A percentile compares a stretch with the other conserved stretches of the same genome.
These are phyloP conservation scores for Plasmodium malariae DNA, from an alignment of 169 alveolate genomes.

Conservation along the genomic window DNA sequence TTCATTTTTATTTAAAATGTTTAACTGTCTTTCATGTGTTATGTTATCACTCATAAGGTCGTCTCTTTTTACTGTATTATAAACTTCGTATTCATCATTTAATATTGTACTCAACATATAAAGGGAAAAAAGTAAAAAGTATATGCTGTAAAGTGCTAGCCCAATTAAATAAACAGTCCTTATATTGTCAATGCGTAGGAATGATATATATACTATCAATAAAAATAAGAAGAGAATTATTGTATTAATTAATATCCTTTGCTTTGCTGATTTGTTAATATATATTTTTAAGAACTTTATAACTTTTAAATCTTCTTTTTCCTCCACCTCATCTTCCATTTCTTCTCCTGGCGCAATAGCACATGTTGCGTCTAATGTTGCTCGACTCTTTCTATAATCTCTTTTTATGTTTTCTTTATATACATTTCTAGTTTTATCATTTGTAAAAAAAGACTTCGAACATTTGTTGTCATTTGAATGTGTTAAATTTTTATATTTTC, in stretches of 20 bases:
- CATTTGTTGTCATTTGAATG: not conserved
- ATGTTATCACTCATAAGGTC: not conserved
- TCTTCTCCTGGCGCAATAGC: not conserved
- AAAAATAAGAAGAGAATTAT: conserved; percentile 3
- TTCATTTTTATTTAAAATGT: not conserved
- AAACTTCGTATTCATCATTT: conserved; percentile 21
- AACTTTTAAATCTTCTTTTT: conserved; percentile 9
- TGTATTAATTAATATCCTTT: conserved; percentile 20
- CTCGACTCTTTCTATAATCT: not conserved
- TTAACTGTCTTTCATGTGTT: not conserved
- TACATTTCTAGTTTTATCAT: not conserved
- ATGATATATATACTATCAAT: conserved; percentile 18
- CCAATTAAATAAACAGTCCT: conserved; percentile 30
- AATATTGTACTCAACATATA: conserved; percentile 50
- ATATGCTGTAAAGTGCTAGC: conserved; percentile 29
- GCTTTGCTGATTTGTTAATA: conserved; percentile 11
- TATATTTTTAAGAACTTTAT: conserved; percentile 13
- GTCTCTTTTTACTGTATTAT: conserved; percentile 1
- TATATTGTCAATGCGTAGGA: conserved; percentile 10
- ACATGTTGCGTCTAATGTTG: too few species aligned
- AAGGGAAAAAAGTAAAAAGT: conserved; percentile 33
- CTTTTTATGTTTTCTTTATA: not conserved
- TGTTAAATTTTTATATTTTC: not conserved
- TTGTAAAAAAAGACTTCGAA: conserved; percentile 2
- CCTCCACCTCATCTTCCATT: not conserved